Base-by-base conservation (phyloP, 805 yeast species). In the Starmerella bombi region DNA sequence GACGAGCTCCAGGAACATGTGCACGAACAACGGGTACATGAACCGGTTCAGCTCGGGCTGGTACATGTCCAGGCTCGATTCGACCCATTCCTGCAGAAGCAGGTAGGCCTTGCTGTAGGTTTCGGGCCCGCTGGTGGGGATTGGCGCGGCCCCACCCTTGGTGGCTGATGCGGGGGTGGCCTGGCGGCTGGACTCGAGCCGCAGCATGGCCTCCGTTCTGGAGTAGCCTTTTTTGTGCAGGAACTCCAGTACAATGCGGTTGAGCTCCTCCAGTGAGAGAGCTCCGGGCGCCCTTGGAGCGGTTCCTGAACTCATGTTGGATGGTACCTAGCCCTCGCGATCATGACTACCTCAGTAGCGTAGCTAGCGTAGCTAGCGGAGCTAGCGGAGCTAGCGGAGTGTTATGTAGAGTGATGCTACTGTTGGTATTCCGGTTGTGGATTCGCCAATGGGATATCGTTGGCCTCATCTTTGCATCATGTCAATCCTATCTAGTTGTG, bases 201-300 rank as follows among this genome's bases (percentile, higher is more conserved):
- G 72, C 37, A 91, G 69, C 78, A 86, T 82, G 2, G 94, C 85
- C 59, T 91, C 99, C 0, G 98, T 88, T 50, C 79, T 75, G 51
- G 81, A 86, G 56, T 84, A 91, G 2, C 99, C 99, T 59, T 86
- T 85, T 55, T 91, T 88, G 58, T 77, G 80, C 50, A 91, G 69
- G 53, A 88, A 91, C 53, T 91, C 98, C 53, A 91, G 67, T 25
- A 91, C 97, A 55, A 91, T 83, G 48, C 91, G 67, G 59, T 86
- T 88, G 57, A 91, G 68, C 58, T 91, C 97, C 4, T 88, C 85
- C 36, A 82, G 84, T 0, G 93, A 44, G 30, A 55, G 48, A 12
- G 43, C 25, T n/a, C 46, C 44, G 9, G 45, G 46, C 29, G 50
- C 42, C 21, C 50, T 37, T 44, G 42, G 42, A 14, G 32, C 30